Evolutionary conservation across 768 basidiomycete genomes (phyloP).

Genomic region (Tricholoma sp.): DNA sequence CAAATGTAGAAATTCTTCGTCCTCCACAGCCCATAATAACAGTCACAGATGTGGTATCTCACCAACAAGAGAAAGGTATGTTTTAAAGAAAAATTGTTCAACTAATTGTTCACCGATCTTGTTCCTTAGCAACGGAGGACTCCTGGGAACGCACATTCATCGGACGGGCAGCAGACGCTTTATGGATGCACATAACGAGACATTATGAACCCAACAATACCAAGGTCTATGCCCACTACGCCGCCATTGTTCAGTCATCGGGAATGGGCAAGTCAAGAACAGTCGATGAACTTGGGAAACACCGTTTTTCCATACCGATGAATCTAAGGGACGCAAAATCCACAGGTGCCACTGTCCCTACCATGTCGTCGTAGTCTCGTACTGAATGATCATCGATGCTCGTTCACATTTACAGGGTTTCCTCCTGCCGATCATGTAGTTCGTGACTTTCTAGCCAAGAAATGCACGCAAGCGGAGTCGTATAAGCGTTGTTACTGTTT

Average conservation of each 20-base stretch:
- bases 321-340: constrained; percentile 6
- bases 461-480: background rate
- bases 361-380: background rate
- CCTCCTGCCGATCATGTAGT: background rate
- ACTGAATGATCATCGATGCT: background rate
- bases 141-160: background rate
- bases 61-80: background rate
- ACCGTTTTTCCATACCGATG: constrained; percentile 10
- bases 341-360: background rate
- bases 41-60: background rate
- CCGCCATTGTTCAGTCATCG: constrained; percentile 10
- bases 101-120: background rate
- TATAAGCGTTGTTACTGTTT: background rate
- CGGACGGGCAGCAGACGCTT: background rate
- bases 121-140: background rate
- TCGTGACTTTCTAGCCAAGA: background rate
- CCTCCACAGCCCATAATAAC: background rate
- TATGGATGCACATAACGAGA: background rate
- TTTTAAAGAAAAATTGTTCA: background rate
- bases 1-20: background rate
- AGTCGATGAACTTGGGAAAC: background rate
- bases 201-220: background rate
- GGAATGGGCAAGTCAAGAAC: constrained; percentile 7
- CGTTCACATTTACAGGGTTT: background rate
- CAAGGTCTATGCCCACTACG: background rate